Percentiles rank a stretch among this genome's conserved stretches.
Evolutionary conservation across 2,329 filamentous ascomycete species (phyloP).

Genomic region (Colletotrichum aenigma): DNA sequence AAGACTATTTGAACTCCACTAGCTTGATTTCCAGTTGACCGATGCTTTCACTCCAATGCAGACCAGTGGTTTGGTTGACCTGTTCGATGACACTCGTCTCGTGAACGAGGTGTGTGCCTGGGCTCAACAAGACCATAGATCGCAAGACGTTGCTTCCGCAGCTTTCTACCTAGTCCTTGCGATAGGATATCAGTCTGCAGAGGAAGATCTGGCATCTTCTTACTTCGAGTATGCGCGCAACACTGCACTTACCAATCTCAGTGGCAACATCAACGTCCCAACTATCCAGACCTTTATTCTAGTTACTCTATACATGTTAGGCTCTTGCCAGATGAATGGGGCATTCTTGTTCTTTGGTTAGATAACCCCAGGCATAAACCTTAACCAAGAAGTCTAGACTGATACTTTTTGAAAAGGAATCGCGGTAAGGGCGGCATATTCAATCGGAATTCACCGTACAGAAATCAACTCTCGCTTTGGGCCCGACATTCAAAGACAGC

Average conservation of each 20-base stretch:
- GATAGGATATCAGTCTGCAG: slow-evolving; percentile 48
- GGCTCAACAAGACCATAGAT: slow-evolving; percentile 36
- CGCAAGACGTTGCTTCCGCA: slow-evolving; percentile 42
- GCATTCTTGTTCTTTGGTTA: slow-evolving; percentile 56
- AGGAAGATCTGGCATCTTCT: slow-evolving; percentile 43
- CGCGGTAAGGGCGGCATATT: slow-evolving; percentile 56
- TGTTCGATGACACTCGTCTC: slow-evolving; percentile 48
- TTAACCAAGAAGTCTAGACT: background rate
- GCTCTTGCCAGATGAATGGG: slow-evolving; percentile 59
- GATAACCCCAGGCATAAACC: background rate
- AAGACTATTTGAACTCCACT: background rate
- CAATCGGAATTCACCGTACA: slow-evolving; percentile 56
- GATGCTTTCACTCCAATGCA: slow-evolving; percentile 3
- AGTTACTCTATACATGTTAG: slow-evolving; percentile 58
- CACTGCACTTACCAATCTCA: slow-evolving; percentile 47
- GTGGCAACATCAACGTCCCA: slow-evolving; percentile 50
- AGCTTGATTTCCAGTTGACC: background rate
- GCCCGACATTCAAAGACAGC: slow-evolving; percentile 41
- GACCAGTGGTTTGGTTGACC: slow-evolving; percentile 51
- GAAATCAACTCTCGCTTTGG: slow-evolving; percentile 60
- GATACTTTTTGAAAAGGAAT: slow-evolving; percentile 37
- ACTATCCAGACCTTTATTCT: slow-evolving; percentile 56
- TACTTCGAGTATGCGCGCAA: slow-evolving; percentile 57
- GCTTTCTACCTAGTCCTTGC: slow-evolving; percentile 53
- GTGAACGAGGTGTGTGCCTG: slow-evolving; percentile 45